Conservation (phyloP, 306 rosid species). For the Herpetospermum pedunculosum region DNA sequence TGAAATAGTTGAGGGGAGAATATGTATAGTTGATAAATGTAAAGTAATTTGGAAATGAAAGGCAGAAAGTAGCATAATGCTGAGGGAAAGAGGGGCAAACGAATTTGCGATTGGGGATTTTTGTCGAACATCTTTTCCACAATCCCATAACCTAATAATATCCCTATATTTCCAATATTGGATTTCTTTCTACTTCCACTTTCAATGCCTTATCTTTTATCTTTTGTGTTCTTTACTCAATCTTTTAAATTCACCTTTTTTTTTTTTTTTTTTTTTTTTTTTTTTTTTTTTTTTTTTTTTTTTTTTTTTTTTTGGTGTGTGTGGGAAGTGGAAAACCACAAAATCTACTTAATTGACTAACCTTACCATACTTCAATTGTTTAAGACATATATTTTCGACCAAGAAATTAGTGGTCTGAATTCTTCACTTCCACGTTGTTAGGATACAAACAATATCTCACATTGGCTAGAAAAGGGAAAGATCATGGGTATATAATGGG, state of each 20-base stretch:
- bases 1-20: background rate
- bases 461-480: too few relatives aligned
- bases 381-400: too few relatives aligned
- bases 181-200: background rate
- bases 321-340: too few relatives aligned
- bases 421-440: too few relatives aligned
- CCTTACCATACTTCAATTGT: too few relatives aligned
- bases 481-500: too few relatives aligned
- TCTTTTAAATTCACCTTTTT: background rate
- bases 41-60: background rate
- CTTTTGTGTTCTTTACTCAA: background rate
- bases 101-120: background rate
- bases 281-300: too few relatives aligned
- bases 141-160: background rate
- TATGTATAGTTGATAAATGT: background rate
- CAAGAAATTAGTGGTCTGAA: too few relatives aligned
- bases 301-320: too few relatives aligned
- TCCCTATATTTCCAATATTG: background rate
- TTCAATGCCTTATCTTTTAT: background rate
- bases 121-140: background rate
- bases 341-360: too few relatives aligned
- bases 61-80: background rate
- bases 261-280: too few relatives aligned
- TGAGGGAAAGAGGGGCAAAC: background rate
- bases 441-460: too few relatives aligned